Conservation (phyloP, 2,329 filamentous ascomycete genomes). For the Verticillium tricorpus region DNA sequence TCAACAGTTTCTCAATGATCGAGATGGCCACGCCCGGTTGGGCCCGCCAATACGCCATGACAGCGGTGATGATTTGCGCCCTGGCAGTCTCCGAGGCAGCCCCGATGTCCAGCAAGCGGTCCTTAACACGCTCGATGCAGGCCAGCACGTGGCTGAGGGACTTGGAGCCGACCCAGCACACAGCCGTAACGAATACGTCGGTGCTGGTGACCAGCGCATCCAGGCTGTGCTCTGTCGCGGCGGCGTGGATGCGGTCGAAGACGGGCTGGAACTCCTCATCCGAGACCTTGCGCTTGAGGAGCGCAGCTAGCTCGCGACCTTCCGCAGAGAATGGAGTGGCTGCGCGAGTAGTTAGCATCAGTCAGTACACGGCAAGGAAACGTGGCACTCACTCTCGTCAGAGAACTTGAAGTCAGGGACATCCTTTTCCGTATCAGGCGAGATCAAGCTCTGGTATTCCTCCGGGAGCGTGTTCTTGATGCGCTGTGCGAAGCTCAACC, state of each 20-base stretch:
- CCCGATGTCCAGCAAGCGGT: conserved; percentile 76
- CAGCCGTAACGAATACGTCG: conserved; percentile 88
- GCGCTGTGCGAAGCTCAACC: conserved; percentile 90
- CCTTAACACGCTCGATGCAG: conserved; percentile 92
- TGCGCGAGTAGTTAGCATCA: conserved; percentile 26
- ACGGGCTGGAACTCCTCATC: conserved; percentile 83
- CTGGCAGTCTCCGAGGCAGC: conserved; percentile 70
- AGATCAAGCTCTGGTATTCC: conserved; percentile 75
- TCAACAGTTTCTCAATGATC: conserved; percentile 94
- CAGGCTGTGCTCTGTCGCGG: conserved; percentile 64
- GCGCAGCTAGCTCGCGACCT: conserved; percentile 73
- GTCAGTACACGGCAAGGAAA: neutral
- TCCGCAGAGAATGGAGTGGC: conserved; percentile 78
- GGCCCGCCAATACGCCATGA: conserved; percentile 88
- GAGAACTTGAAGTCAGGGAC: conserved; percentile 94
- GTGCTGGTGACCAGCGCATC: conserved; percentile 84
- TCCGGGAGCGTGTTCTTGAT: conserved; percentile 91
- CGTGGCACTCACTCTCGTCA: conserved; percentile 56
- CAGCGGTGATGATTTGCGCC: conserved; percentile 82
- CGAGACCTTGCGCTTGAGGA: conserved; percentile 78
- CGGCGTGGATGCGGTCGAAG: conserved; percentile 75
- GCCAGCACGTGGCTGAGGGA: conserved; percentile 93
- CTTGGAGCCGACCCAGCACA: conserved; percentile 91
- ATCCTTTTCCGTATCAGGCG: conserved; percentile 86
- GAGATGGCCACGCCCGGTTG: conserved; percentile 89